phyloP scores from a whole-genome alignment of 202 grass and related monocot species.

The Setaria italica region DNA sequence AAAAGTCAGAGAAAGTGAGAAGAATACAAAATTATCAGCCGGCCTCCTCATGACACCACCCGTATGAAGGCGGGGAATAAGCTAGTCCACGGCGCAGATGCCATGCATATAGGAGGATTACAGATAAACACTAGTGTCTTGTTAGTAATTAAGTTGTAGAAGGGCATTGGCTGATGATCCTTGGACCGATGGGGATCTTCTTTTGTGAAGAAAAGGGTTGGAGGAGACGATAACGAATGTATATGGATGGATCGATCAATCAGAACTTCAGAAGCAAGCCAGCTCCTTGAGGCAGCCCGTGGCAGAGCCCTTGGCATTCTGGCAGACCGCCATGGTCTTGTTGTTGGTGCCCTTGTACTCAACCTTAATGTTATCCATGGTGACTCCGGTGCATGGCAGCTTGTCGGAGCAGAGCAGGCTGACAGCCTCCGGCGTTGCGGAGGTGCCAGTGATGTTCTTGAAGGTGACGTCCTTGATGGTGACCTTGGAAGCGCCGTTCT shows the following conservation, averaged over 20 bases:
- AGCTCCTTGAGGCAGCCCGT: constrained; percentile 48
- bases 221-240: too few species aligned
- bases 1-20: too few species aligned
- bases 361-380: constrained; percentile 48
- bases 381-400: constrained; percentile 49
- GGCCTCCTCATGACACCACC: too few species aligned
- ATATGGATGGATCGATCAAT: not conserved
- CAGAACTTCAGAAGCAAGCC: constrained; percentile 22
- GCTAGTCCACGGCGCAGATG: not conserved
- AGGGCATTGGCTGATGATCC: not conserved
- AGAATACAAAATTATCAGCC: too few species aligned
- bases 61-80: not conserved
- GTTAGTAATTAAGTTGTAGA: not conserved
- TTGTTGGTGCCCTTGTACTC: constrained; percentile 44
- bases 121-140: not conserved
- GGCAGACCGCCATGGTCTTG: constrained; percentile 51
- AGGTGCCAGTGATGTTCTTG: constrained; percentile 69
- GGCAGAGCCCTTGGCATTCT: constrained; percentile 46
- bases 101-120: not conserved
- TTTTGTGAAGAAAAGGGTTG: not conserved
- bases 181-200: not conserved
- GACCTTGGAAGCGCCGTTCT: constrained; percentile 45
- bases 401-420: constrained; percentile 55
- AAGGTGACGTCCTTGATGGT: constrained; percentile 57
- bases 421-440: constrained; percentile 44